Conservation (phyloP, 768 basidiomycete species). For the Agrocybe praecox region DNA sequence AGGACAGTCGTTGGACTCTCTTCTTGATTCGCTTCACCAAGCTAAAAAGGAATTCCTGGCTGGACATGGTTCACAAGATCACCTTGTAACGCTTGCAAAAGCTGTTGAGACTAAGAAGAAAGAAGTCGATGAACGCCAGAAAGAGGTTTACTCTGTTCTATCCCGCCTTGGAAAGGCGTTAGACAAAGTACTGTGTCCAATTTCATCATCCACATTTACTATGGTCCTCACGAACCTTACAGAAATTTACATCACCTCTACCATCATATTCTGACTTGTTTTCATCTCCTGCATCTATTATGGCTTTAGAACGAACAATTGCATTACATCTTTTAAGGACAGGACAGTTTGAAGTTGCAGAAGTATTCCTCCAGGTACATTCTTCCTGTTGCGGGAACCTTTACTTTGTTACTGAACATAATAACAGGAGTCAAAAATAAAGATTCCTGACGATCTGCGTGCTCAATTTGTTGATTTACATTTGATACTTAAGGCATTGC, state of each 20-base stretch:
- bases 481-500: slow-evolving; percentile 67
- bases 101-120: slow-evolving; percentile 75
- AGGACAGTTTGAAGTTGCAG: slow-evolving; percentile 77
- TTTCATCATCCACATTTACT: not conserved
- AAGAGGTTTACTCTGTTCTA: slow-evolving; percentile 81
- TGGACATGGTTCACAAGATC: slow-evolving; percentile 49
- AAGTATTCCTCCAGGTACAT: slow-evolving; percentile 72
- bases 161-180: slow-evolving; percentile 81
- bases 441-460: slow-evolving; percentile 39
- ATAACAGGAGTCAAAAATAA: slow-evolving; percentile 65
- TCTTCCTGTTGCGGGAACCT: not conserved
- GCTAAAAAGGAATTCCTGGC: slow-evolving; percentile 55
- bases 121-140: slow-evolving; percentile 86
- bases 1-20: slow-evolving; percentile 61
- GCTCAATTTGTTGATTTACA: slow-evolving; percentile 69
- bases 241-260: slow-evolving; percentile 64
- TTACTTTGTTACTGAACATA: not conserved
- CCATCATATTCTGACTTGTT: slow-evolving; percentile 73
- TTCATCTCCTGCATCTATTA: slow-evolving; percentile 56
- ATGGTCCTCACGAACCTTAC: slow-evolving; percentile 1
- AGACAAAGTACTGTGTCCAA: slow-evolving; percentile 79
- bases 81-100: slow-evolving; percentile 52
- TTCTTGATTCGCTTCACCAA: slow-evolving; percentile 59
- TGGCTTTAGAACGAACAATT: slow-evolving; percentile 69
- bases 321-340: slow-evolving; percentile 80